Percentiles rank a stretch among this genome's conserved stretches.
Conservation (phyloP, 2,329 filamentous ascomycete genomes). For the Didymella exigua region DNA sequence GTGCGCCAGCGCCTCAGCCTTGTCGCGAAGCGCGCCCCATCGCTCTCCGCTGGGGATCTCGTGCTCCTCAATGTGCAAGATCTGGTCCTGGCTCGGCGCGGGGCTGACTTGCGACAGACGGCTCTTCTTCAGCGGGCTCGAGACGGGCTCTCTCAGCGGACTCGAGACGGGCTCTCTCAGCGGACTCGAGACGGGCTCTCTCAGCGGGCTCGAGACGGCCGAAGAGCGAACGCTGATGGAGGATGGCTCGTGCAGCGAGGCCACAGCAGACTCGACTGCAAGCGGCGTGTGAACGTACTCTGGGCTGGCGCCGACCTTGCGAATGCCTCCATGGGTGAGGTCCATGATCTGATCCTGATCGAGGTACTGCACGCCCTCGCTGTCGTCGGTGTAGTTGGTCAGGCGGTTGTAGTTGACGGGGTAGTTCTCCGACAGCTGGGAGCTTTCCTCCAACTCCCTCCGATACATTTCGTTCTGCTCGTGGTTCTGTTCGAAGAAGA, state of each 20-base stretch:
- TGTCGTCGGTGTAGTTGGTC: constrained; percentile 62
- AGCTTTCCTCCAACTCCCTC: constrained; percentile 53
- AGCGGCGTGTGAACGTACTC: constrained; percentile 74
- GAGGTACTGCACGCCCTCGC: constrained; percentile 59
- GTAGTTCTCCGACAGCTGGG: constrained; percentile 41
- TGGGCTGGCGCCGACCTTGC: constrained; percentile 73
- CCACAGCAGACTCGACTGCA: constrained; percentile 86
- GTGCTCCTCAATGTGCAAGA: constrained; percentile 25
- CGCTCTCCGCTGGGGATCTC: constrained; percentile 39
- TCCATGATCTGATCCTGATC: constrained; percentile 58
- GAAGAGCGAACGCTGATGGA: constrained; percentile 62
- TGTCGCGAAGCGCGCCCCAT: constrained; percentile 50
- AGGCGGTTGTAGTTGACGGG: constrained; percentile 60
- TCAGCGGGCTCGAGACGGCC: constrained; percentile 27
- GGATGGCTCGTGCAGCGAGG: constrained; percentile 86
- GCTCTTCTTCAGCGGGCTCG: constrained; percentile 32
- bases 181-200: constrained; percentile 25
- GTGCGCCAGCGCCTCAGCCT: constrained; percentile 47
- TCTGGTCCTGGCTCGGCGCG: constrained; percentile 19
- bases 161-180: constrained; percentile 32
- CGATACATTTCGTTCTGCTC: constrained; percentile 65
- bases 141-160: constrained; percentile 22
- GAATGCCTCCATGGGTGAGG: constrained; percentile 70
- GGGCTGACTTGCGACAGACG: constrained; percentile 35
- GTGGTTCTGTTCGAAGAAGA: constrained; percentile 60